Base-by-base conservation (phyloP, 148 eudicot species). In the Simmondsia chinensis region DNA sequence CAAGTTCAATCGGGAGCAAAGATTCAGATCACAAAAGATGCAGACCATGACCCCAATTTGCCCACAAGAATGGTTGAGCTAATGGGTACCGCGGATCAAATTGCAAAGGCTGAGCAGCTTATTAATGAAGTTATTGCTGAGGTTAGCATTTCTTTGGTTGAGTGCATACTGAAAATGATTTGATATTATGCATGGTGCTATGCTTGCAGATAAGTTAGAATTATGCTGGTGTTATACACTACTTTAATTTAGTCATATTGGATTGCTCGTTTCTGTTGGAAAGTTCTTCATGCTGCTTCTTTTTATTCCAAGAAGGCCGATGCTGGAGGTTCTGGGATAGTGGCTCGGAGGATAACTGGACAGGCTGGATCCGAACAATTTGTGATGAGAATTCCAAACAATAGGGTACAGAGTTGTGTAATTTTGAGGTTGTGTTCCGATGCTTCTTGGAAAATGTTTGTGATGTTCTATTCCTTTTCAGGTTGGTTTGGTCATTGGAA, bases 401-500 rank as follows among this genome's bases (percentile, higher is more conserved):
- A 86, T 64, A 93, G 80, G 96, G 99, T 80, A 60, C 26, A 29
- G 4, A 16, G 40, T 4, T 33, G 26, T 33, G 19, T 39, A 20
- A 3, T 9, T 12, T 56, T 4, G n/a, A 27, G 25, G 40, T 9
- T 10, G 19, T 9, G 13, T 17, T 6, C 5, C 7, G 21, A 12
- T 7, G 7, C 1, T 48, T 27, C 35, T 39, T 39, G 46, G 19
- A 32, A 14, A 15, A 7, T 21, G 26, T 33, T 17, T 35, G 13
- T 51, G 33, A 54, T 33, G 18, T 52, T 37, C 12, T 49, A 13
- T 12, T 9, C 32, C 21, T 59, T 73, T 49, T 49, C 73, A 93
- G 99, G 99, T 93, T 65, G 99, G 99, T 9, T 76, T 82, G 71
- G 77, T 93, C 6, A 93, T 86, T 64, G 99, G 99, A 3, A 86